Conservation (phyloP, 495 filamentous ascomycete genomes). For the Trichoderma asperelloides region DNA sequence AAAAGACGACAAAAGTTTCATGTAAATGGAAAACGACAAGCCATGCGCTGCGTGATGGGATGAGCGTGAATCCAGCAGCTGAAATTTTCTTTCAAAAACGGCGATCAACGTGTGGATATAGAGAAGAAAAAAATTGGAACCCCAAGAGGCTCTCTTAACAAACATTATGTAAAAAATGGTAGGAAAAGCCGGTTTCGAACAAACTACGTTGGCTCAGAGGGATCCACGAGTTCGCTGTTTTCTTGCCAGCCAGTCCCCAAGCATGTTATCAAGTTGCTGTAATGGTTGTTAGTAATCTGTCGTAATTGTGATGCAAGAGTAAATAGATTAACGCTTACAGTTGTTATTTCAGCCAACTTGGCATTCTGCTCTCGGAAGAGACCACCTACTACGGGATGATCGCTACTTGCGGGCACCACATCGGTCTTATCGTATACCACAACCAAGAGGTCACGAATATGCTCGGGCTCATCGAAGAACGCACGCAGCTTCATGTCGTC, state of each 20-base stretch:
- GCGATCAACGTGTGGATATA: slow-evolving; percentile 3
- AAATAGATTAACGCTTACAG: slow-evolving; percentile 37
- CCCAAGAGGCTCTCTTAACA: neutral
- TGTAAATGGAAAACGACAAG: neutral
- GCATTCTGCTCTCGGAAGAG: slow-evolving; percentile 81
- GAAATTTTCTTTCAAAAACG: neutral
- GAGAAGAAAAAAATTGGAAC: neutral
- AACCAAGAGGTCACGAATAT: slow-evolving; percentile 81
- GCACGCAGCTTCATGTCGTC: slow-evolving; percentile 74
- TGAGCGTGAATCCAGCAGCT: slow-evolving; percentile 4
- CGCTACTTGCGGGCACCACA: slow-evolving; percentile 61
- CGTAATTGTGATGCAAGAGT: too few relatives aligned
- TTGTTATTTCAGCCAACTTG: slow-evolving; percentile 71
- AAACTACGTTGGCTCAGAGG: slow-evolving; percentile 18
- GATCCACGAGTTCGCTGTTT: slow-evolving; percentile 45
- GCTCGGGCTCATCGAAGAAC: slow-evolving; percentile 87
- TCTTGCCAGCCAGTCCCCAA: slow-evolving; percentile 70
- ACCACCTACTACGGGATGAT: slow-evolving; percentile 74
- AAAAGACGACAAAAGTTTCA: neutral
- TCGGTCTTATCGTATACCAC: slow-evolving; percentile 87
- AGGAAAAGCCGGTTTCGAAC: neutral
- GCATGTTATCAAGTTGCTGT: slow-evolving; percentile 71
- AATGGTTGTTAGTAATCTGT: slow-evolving; percentile 14
- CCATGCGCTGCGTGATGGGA: neutral
- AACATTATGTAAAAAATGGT: neutral